phyloP scores from a whole-genome alignment of 768 basidiomycete genomes.

The Asterophora lycoperdoides region DNA sequence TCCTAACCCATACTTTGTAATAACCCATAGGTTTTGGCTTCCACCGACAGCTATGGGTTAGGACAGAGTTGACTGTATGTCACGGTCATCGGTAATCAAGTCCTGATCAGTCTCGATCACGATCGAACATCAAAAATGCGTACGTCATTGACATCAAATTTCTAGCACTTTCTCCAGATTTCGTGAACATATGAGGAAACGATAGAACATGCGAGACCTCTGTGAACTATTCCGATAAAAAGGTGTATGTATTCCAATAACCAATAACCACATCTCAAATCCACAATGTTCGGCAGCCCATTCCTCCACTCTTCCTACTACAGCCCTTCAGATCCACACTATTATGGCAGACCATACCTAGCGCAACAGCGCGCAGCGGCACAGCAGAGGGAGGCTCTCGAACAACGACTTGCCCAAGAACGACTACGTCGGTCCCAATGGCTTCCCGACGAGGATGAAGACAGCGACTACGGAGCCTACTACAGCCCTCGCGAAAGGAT shows the following conservation, averaged over 20 bases:
- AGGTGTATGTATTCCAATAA: background rate
- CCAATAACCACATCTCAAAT: background rate
- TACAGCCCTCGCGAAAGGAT: constrained; percentile 28
- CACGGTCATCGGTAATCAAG: no score
- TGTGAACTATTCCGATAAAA: background rate
- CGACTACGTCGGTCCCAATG: constrained; percentile 35
- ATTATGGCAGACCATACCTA: constrained; percentile 16
- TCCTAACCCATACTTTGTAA: no score
- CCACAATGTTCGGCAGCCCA: constrained; percentile 24
- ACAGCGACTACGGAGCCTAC: constrained; percentile 27
- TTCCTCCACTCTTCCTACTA: constrained; percentile 21
- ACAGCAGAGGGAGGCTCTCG: constrained; percentile 16
- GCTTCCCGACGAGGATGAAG: constrained; percentile 34
- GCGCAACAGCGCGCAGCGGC: constrained; percentile 16
- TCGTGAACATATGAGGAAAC: background rate
- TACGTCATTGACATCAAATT: constrained; percentile 1
- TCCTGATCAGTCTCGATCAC: no score
- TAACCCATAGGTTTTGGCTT: no score
- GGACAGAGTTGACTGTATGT: no score
- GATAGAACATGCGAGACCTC: background rate
- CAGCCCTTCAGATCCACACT: constrained; percentile 17
- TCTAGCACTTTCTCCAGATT: constrained; percentile 9
- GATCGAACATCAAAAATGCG: no score
- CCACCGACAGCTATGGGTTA: no score
- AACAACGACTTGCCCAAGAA: constrained; percentile 28